These are phyloP conservation scores for Allium cepa DNA, from an alignment of 106 monocot genomes.

Conservation along the genomic window DNA sequence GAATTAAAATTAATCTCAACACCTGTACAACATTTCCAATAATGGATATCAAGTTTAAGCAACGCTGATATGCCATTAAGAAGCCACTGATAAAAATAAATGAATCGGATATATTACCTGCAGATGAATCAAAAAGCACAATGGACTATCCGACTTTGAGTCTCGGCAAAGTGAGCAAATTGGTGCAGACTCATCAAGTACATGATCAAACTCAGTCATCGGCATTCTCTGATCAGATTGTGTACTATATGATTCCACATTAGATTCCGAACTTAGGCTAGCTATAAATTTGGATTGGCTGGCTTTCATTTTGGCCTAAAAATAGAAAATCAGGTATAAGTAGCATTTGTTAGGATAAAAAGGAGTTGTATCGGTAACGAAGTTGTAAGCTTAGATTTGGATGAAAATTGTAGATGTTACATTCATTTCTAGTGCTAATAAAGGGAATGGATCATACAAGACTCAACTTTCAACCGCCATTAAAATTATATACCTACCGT, in stretches of 20 bases:
- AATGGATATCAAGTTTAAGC: too few relatives aligned
- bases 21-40: background rate
- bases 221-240: constrained; percentile 12
- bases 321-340: constrained; percentile 1
- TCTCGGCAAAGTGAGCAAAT: constrained; percentile 83
- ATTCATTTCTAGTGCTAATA: too few relatives aligned
- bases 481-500: too few relatives aligned
- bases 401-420: too few relatives aligned
- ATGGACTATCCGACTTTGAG: constrained; percentile 50
- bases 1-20: background rate
- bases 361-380: too few relatives aligned
- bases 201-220: constrained; percentile 4
- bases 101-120: constrained; percentile 36
- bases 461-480: too few relatives aligned
- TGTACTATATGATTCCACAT: constrained; percentile 20
- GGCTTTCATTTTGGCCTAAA: constrained; percentile 82
- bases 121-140: constrained; percentile 81
- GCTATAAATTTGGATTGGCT: constrained; percentile 78
- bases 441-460: too few relatives aligned
- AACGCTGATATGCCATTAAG: too few relatives aligned
- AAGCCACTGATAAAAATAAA: background rate
- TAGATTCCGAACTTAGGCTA: constrained; percentile 30
- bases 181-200: constrained; percentile 38
- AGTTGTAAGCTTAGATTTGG: too few relatives aligned
- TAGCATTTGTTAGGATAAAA: background rate